phyloP scores from a whole-genome alignment of 495 filamentous ascomycete genomes.

The Penicillium argentinense region DNA sequence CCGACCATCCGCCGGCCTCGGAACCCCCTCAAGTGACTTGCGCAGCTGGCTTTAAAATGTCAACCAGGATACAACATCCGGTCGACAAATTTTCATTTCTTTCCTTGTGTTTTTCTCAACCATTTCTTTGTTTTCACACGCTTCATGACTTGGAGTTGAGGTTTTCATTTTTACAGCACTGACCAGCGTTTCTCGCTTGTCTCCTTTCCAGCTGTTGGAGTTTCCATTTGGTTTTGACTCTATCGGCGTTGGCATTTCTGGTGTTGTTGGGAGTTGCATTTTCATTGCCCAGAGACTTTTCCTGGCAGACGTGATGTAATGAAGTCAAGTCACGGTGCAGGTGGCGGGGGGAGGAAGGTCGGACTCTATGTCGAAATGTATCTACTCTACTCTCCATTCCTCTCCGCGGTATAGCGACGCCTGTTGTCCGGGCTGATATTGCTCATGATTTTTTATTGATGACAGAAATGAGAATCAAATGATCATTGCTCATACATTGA shows the following conservation, averaged over 20 bases:
- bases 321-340: conserved; percentile 33
- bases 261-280: conserved; percentile 34
- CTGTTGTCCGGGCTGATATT: conserved; percentile 20
- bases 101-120: conserved; percentile 21
- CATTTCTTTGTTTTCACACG: conserved; percentile 15
- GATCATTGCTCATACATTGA: conserved; percentile 10
- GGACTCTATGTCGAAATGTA: background rate
- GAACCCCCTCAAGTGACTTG: conserved; percentile 30
- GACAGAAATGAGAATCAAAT: conserved; percentile 34
- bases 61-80: background rate
- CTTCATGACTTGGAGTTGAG: conserved; percentile 32
- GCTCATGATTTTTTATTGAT: conserved; percentile 24
- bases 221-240: conserved; percentile 18
- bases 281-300: conserved; percentile 22
- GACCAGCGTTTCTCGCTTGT: conserved; percentile 7
- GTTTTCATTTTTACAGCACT: conserved; percentile 11
- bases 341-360: conserved; percentile 11
- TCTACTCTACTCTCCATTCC: conserved; percentile 1
- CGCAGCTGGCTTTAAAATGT: conserved; percentile 41
- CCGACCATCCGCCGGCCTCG: conserved; percentile 15
- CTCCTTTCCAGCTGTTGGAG: conserved; percentile 16
- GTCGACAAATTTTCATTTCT: conserved; percentile 21
- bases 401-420: conserved; percentile 19
- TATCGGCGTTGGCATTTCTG: conserved; percentile 38
- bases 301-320: conserved; percentile 39